Percentiles rank a stretch among this genome's conserved stretches.
These are phyloP conservation scores for Epichloe amarillans DNA, from an alignment of 2,329 filamentous ascomycete genomes.

Conservation along the genomic window DNA sequence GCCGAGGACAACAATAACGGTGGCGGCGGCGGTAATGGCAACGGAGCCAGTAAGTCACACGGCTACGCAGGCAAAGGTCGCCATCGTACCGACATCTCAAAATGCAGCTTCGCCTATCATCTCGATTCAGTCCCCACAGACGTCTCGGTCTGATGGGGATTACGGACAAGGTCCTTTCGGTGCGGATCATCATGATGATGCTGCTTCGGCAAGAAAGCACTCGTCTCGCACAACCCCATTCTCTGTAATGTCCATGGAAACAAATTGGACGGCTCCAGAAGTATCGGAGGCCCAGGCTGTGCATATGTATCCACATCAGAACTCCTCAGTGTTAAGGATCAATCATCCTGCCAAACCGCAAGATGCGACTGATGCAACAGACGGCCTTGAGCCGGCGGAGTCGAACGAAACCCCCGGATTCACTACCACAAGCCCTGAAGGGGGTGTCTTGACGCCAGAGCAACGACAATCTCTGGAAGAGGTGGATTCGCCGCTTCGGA, in stretches of 20 bases:
- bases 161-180: conserved; percentile 19
- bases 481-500: conserved; percentile 48
- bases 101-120: background rate
- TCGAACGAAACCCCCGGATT: conserved; percentile 21
- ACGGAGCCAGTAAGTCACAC: background rate
- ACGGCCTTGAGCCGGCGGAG: conserved; percentile 10
- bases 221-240: conserved; percentile 48
- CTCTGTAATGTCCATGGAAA: conserved; percentile 47
- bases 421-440: conserved; percentile 25
- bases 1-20: background rate
- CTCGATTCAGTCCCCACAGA: background rate
- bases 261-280: conserved; percentile 46
- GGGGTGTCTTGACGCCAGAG: conserved; percentile 36
- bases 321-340: conserved; percentile 48
- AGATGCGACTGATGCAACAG: conserved; percentile 26
- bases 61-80: background rate
- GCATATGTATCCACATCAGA: conserved; percentile 50
- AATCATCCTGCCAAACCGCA: conserved; percentile 40
- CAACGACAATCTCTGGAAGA: conserved; percentile 35
- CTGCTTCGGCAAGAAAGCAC: conserved; percentile 36
- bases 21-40: background rate
- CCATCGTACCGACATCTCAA: background rate
- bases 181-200: conserved; percentile 40
- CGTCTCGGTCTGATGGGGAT: background rate
- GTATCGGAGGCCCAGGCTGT: conserved; percentile 50